Base-by-base conservation (phyloP, 768 basidiomycete genomes). In the Lactarius pseudohatsudake region DNA sequence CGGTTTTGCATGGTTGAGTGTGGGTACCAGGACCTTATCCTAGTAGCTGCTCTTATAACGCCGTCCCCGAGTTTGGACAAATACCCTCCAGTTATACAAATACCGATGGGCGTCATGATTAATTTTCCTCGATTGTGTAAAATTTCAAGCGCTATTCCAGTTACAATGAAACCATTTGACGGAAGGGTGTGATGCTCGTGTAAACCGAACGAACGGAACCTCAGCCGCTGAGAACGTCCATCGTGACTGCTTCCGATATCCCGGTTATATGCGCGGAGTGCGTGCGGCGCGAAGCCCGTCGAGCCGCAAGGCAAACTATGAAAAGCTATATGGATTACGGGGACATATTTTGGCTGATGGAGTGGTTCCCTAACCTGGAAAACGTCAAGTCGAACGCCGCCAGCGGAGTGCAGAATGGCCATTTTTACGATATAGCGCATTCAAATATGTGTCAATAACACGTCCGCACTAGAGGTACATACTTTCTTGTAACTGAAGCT, bases 1-100 rank as follows among this genome's bases (percentile, higher is more conserved):
- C 13, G 26, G 50, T 32, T 20, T 26, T 18, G 22, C 65, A 66
- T 66, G 61, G 54, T 32, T 56, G 16, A 28, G 30, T 0, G 36
- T n/a, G 36, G 43, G 4, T 26, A 26, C 28, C 28, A 41, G 34
- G 10, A 34, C 7, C 8, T 36, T 5, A 36, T 15, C 15, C 8
- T 5, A 30, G 9, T n/a, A 40, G 8, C 9, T 30, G 2, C 34
- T 53, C 45, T 66, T 66, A 50, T 66, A 57, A 38, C 34, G 30
- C 20, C 32, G 13, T 26, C 57, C 38, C 16, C 9, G 20, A 6
- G n/a, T n/a, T 10, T 1, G 22, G n/a, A 26, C 1, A 50, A 11
- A 13, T 50, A 15, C 22, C 41, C 6, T 20, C 6, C 36, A 38
- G 36, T 13, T 4, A 38, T 38, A 38, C 11, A 36, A 36, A 18